Evolutionary conservation across 768 basidiomycete genomes (phyloP).

Genomic region (Cystobasidium ongulense): DNA sequence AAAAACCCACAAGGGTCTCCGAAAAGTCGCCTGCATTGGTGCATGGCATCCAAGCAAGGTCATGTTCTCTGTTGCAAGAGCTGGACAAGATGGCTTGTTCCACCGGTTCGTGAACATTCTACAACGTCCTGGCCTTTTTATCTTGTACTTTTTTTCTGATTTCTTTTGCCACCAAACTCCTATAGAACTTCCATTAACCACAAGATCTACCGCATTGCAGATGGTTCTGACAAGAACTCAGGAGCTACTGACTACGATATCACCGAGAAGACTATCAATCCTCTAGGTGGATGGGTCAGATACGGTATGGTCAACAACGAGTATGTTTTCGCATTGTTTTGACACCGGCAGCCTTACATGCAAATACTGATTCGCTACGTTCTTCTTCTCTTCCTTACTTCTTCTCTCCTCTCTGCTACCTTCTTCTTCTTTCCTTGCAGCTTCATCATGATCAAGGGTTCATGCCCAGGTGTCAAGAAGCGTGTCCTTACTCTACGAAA

Average conservation of each 20-base stretch:
- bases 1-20: slow-evolving; percentile 99
- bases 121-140: no score
- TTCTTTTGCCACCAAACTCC: not conserved
- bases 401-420: not conserved
- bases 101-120: slow-evolving; percentile 48
- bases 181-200: slow-evolving; percentile 94
- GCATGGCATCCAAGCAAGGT: slow-evolving; percentile 99
- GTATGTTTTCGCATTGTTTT: no score
- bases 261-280: slow-evolving; percentile 76
- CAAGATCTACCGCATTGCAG: slow-evolving; percentile 93
- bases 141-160: not conserved
- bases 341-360: no score
- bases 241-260: slow-evolving; percentile 92
- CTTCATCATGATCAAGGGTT: slow-evolving; percentile 84
- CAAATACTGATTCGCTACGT: no score
- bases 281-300: slow-evolving; percentile 98
- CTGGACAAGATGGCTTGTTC: slow-evolving; percentile 88
- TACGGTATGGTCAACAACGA: slow-evolving; percentile 99
- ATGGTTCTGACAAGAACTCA: slow-evolving; percentile 65
- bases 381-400: slow-evolving; percentile 16
- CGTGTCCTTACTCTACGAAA: slow-evolving; percentile 96
- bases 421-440: not conserved
- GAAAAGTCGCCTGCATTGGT: slow-evolving; percentile 98
- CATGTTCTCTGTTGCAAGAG: slow-evolving; percentile 99
- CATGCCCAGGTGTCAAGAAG: slow-evolving; percentile 91